Conservation (phyloP, 208 protist species). For the Kentomonas sorsogonicus region DNA sequence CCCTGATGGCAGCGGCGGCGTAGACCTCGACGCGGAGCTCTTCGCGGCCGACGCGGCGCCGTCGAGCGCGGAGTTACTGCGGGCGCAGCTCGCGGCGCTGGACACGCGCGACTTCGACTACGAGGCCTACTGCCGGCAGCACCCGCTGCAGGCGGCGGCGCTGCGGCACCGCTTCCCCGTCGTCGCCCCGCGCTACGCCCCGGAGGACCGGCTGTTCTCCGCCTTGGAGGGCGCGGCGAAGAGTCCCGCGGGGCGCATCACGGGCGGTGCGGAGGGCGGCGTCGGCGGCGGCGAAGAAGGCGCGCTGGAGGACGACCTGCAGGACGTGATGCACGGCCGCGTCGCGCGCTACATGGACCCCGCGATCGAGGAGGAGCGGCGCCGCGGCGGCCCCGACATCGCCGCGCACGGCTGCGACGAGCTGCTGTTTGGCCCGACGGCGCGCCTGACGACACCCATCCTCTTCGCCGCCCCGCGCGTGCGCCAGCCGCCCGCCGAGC, state of each 20-base stretch:
- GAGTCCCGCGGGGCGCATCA: conserved; percentile 1
- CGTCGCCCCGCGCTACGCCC: conserved; percentile 29
- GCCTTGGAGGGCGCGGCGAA: conserved; percentile 13
- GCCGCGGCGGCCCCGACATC: conserved; percentile 58
- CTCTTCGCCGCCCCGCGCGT: conserved; percentile 49
- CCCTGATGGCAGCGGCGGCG: not conserved
- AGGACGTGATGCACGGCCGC: conserved; percentile 46
- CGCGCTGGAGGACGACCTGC: conserved; percentile 49
- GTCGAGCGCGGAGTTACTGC: conserved; percentile 58
- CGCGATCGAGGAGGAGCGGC: conserved; percentile 63
- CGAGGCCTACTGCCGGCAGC: conserved; percentile 36
- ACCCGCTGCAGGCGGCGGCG: conserved; percentile 62
- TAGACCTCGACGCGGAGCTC: not conserved
- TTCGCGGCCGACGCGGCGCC: conserved; percentile 12
- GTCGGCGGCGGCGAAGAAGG: not conserved
- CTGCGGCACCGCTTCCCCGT: conserved; percentile 63
- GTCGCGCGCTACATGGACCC: conserved; percentile 55
- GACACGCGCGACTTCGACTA: conserved; percentile 39
- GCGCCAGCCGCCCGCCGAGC: conserved; percentile 16
- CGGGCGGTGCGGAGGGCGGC: not conserved
- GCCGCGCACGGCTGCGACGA: conserved; percentile 43
- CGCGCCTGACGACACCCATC: conserved; percentile 22
- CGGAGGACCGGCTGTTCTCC: conserved; percentile 47
- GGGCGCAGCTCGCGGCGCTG: conserved; percentile 33
- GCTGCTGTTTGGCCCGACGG: conserved; percentile 35